These are phyloP conservation scores for Nakazawaea sp. DNA, from an alignment of 805 yeast species.

Conservation along the genomic window DNA sequence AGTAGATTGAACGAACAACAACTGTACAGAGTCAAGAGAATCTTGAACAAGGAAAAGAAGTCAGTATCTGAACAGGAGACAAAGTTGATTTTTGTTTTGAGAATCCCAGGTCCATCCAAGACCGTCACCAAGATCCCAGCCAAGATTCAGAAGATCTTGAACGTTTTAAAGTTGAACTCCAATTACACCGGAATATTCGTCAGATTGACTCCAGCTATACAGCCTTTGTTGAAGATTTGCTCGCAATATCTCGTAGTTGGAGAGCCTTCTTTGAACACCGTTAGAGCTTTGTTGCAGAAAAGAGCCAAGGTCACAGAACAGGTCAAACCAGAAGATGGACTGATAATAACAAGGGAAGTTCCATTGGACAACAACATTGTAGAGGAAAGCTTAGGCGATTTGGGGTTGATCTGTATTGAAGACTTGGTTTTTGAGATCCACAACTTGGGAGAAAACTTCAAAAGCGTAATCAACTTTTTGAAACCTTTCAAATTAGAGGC, in stretches of 20 bases:
- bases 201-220: conserved; percentile 51
- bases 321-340: conserved; percentile 21
- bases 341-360: conserved; percentile 26
- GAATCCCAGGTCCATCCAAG: conserved; percentile 50
- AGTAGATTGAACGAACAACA: conserved; percentile 63
- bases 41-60: conserved; percentile 19
- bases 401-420: conserved; percentile 72
- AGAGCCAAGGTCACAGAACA: conserved; percentile 52
- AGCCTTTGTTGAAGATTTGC: conserved; percentile 58
- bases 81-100: conserved; percentile 56
- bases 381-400: conserved; percentile 64
- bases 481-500: conserved; percentile 64
- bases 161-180: conserved; percentile 52
- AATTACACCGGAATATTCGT: conserved; percentile 68
- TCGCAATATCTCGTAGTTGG: conserved; percentile 74
- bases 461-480: conserved; percentile 52
- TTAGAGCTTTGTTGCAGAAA: conserved; percentile 69
- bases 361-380: conserved; percentile 66
- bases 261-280: conserved; percentile 63
- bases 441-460: conserved; percentile 58
- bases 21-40: conserved; percentile 57
- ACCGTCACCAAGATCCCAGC: conserved; percentile 58
- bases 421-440: conserved; percentile 70
- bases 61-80: conserved; percentile 27
- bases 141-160: conserved; percentile 53